These are phyloP conservation scores for Letharia columbiana DNA, from an alignment of 495 filamentous ascomycete species.

Conservation along the genomic window DNA sequence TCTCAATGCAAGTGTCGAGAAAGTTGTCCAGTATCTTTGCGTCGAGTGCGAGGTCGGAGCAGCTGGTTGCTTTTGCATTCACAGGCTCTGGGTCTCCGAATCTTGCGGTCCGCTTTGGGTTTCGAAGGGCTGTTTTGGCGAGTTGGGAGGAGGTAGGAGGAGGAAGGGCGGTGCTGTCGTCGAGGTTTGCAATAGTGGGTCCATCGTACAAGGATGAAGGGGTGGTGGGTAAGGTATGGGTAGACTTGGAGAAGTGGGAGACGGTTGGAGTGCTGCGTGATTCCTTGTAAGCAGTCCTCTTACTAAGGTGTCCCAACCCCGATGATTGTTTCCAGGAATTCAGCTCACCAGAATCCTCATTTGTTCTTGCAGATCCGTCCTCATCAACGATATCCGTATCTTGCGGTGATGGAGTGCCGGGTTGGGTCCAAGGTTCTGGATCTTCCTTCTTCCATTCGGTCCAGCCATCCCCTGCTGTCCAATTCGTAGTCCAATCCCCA, in stretches of 20 bases:
- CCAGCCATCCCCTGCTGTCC: neutral
- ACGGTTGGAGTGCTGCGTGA: fast-evolving
- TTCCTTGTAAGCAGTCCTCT: neutral
- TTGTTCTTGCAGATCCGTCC: neutral
- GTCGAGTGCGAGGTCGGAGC: neutral
- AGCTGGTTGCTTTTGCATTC: neutral
- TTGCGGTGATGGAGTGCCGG: neutral
- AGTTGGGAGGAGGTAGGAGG: neutral
- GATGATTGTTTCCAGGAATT: neutral
- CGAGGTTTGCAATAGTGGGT: too few species aligned
- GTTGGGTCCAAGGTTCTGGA: neutral
- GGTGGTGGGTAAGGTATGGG: neutral
- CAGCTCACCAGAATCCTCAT: neutral
- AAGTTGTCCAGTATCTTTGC: too few species aligned
- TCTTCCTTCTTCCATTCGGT: neutral
- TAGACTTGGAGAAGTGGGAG: neutral
- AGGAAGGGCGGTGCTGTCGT: neutral
- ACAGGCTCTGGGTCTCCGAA: neutral
- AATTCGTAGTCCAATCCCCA: neutral
- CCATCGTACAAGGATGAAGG: too few species aligned
- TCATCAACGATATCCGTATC: neutral
- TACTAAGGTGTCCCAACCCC: neutral
- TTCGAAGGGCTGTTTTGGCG: neutral
- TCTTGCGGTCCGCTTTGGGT: neutral
- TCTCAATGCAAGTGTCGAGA: neutral